Percentiles rank a stretch among this genome's conserved stretches.
phyloP scores from a whole-genome alignment of 768 basidiomycete genomes.

The Amylocystis lapponica region DNA sequence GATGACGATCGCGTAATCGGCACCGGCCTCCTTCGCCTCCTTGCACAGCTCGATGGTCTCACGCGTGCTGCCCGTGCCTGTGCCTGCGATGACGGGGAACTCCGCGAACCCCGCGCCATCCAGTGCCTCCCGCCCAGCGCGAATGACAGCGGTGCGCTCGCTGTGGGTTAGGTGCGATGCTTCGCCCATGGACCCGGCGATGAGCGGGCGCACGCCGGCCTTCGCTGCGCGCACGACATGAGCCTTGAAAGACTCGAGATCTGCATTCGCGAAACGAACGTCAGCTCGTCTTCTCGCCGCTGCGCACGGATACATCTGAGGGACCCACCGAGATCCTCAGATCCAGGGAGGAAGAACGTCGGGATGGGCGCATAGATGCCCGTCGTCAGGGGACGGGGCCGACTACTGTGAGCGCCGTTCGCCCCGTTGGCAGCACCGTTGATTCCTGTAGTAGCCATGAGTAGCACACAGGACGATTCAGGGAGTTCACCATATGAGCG shows the following conservation, averaged over 20 bases:
- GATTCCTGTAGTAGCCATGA: slow-evolving; percentile 2
- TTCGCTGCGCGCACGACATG: slow-evolving; percentile 38
- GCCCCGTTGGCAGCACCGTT: slow-evolving; percentile 10
- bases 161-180: slow-evolving; percentile 39
- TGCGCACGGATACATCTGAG: not conserved
- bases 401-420: slow-evolving; percentile 2
- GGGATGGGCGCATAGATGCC: slow-evolving; percentile 86
- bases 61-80: slow-evolving; percentile 77
- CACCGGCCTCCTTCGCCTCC: slow-evolving; percentile 79
- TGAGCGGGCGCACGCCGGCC: slow-evolving; percentile 33
- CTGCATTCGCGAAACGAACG: slow-evolving; percentile 16
- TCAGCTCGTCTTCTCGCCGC: too few relatives aligned
- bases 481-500: not conserved
- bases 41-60: slow-evolving; percentile 72
- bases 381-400: slow-evolving; percentile 52
- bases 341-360: slow-evolving; percentile 70
- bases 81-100: slow-evolving; percentile 75
- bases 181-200: slow-evolving; percentile 42
- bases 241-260: slow-evolving; percentile 33
- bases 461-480: not conserved
- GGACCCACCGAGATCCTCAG: slow-evolving; percentile 77
- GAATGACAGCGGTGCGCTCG: slow-evolving; percentile 26
- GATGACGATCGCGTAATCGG: slow-evolving; percentile 84
- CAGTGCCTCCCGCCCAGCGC: slow-evolving; percentile 52
- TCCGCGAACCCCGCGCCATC: slow-evolving; percentile 54